phyloP scores from a whole-genome alignment of 2,329 filamentous ascomycete genomes.

The Cladophialophora carrionii region DNA sequence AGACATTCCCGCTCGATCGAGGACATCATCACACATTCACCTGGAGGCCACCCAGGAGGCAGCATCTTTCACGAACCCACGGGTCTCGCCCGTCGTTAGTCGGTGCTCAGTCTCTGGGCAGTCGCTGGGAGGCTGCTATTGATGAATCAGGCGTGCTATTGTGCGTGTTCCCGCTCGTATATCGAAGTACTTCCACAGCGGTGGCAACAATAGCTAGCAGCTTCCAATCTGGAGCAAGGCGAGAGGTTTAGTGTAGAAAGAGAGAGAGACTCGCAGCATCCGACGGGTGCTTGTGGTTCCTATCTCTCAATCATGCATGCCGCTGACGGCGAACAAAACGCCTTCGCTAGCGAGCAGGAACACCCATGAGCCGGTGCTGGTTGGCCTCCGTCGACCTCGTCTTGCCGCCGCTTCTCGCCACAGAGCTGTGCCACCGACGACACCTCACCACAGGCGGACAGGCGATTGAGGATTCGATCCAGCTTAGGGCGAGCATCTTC shows the following conservation, averaged over 20 bases:
- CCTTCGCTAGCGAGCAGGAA: conserved; percentile 1
- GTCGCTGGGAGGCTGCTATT: background rate
- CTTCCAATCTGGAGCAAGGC: background rate
- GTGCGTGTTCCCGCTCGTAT: background rate
- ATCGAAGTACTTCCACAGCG: background rate
- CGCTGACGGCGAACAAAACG: background rate
- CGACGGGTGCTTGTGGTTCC: background rate
- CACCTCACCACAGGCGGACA: background rate
- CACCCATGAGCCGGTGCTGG: background rate
- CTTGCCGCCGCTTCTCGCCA: background rate
- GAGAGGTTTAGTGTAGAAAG: background rate
- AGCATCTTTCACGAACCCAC: background rate
- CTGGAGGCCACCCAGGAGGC: background rate
- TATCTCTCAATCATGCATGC: background rate
- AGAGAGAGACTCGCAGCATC: background rate
- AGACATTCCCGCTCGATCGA: background rate
- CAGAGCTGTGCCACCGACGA: background rate
- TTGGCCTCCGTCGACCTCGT: background rate
- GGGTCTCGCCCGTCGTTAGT: background rate
- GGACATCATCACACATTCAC: background rate
- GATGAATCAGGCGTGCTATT: background rate
- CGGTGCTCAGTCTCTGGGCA: background rate
- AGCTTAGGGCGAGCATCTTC: background rate
- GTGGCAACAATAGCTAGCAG: background rate
- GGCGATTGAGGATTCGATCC: background rate